Conservation (phyloP, 257 asterid genomes). For the Nicotiana obtusifolia region DNA sequence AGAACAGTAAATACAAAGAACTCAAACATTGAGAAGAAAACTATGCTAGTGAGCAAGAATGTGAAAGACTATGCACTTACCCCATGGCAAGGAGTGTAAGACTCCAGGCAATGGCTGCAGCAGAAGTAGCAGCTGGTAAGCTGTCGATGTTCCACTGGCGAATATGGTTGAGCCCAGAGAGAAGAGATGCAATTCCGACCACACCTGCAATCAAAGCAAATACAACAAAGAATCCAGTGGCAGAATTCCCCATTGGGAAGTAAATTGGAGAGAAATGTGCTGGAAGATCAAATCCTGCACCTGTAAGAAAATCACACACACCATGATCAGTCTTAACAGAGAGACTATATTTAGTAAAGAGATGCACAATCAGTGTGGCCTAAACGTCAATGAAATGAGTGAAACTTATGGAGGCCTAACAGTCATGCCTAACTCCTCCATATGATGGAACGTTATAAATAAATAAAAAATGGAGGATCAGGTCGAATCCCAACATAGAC, state of each 20-base stretch:
- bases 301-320: slow-evolving; percentile 23
- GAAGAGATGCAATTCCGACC: slow-evolving; percentile 62
- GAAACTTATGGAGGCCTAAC: background rate
- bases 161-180: slow-evolving; percentile 60
- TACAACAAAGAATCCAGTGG: slow-evolving; percentile 83
- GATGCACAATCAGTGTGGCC: background rate
- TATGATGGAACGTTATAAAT: no score
- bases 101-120: slow-evolving; percentile 74
- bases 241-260: slow-evolving; percentile 90
- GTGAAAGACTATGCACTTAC: slow-evolving; percentile 24
- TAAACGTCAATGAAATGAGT: background rate
- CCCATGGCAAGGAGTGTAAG: slow-evolving; percentile 94
- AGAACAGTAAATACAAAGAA: background rate
- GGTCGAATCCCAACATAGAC: background rate
- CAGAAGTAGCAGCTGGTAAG: slow-evolving; percentile 55
- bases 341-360: background rate
- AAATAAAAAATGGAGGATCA: background rate
- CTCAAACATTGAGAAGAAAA: background rate
- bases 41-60: no score
- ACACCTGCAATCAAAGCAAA: slow-evolving; percentile 76
- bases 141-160: slow-evolving; percentile 57
- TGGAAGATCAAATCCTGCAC: slow-evolving; percentile 56
- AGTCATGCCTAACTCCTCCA: no score
- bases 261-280: slow-evolving; percentile 84
- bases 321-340: background rate